Evolutionary conservation across 2,329 filamentous ascomycete species (phyloP), one percentile per base, ranked within the genome.

Genomic region (Acarospora socialis): DNA sequence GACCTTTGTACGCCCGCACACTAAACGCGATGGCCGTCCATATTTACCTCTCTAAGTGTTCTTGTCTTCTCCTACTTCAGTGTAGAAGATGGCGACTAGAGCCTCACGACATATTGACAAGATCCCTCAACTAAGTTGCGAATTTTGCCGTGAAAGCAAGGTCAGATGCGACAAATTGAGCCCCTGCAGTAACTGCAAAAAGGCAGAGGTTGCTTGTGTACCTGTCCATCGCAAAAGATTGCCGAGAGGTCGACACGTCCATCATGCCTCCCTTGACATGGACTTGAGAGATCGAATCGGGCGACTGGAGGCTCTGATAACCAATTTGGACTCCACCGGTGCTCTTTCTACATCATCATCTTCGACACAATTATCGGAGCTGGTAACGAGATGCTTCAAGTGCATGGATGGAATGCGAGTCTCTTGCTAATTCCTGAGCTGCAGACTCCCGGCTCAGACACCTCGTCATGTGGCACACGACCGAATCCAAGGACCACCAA

Each of bases 91-190:
- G n/a, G n/a, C n/a, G n/a, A n/a, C n/a, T n/a, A n/a, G n/a, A n/a
- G n/a, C n/a, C n/a, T n/a, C n/a, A n/a, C n/a, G n/a, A n/a, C n/a
- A n/a, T n/a, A n/a, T n/a, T n/a, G n/a, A n/a, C n/a, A n/a, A n/a
- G 8, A 32, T 10, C 5, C 26, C 7, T 7, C 16, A 21, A 6
- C 40, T 43, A 19, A 44, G 39, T 27, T 43, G 39, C 25, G 39
- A 40, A 21, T 32, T 36, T 8, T 43, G 42, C 17, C 39, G 34
- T 21, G 30, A 39, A n/a, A 40, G 43, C 26, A 45, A 45, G 24
- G 23, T 42, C 22, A 43, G 42, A 28, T 43, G 41, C 28, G 43
- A 44, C 29, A 43, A 39, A 25, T 32, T 40, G 18, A 35, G 35
- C 20, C 43, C 42, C 4, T 45, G 40, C 28, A 43, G 36, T n/a